Conservation (phyloP, 2,329 filamentous ascomycete genomes). For the Trichophyton benhamiae region DNA sequence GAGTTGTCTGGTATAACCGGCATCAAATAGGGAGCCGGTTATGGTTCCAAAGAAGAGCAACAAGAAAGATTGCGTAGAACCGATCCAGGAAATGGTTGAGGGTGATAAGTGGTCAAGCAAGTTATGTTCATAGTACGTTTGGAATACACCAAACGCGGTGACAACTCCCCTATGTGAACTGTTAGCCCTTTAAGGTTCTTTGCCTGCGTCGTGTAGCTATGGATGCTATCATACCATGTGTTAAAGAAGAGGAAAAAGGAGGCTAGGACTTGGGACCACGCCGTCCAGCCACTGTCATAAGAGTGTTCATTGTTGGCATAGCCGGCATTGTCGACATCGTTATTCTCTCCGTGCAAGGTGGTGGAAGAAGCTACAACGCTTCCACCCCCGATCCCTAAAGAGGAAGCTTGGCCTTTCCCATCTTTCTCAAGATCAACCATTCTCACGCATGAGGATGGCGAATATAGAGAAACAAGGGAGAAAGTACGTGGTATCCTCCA, state of each 20-base stretch:
- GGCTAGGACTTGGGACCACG: constrained; percentile 37
- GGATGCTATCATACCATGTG: constrained; percentile 32
- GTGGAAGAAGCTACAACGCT: not conserved
- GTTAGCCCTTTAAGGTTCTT: not conserved
- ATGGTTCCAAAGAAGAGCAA: constrained; percentile 41
- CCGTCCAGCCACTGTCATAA: constrained; percentile 16
- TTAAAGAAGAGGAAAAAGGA: constrained; percentile 39
- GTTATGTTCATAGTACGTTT: constrained; percentile 40
- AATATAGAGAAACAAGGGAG: not conserved
- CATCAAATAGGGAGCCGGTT: constrained; percentile 43
- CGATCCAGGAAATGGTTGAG: constrained; percentile 43
- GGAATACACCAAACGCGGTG: constrained; percentile 42
- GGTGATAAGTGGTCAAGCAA: constrained; percentile 31
- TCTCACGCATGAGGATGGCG: not conserved
- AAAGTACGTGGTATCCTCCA: not conserved
- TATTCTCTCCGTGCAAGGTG: not conserved
- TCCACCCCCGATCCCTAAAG: not conserved
- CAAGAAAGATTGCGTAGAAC: constrained; percentile 41
- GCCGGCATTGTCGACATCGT: not conserved
- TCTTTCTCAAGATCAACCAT: constrained; percentile 2
- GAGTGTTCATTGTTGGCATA: constrained; percentile 10
- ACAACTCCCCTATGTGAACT: constrained; percentile 34
- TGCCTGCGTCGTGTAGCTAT: not conserved
- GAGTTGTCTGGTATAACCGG: constrained; percentile 34
- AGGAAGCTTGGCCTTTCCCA: not conserved